Conservation (phyloP, 2,329 filamentous ascomycete species). For the Monilinia fructicola region DNA sequence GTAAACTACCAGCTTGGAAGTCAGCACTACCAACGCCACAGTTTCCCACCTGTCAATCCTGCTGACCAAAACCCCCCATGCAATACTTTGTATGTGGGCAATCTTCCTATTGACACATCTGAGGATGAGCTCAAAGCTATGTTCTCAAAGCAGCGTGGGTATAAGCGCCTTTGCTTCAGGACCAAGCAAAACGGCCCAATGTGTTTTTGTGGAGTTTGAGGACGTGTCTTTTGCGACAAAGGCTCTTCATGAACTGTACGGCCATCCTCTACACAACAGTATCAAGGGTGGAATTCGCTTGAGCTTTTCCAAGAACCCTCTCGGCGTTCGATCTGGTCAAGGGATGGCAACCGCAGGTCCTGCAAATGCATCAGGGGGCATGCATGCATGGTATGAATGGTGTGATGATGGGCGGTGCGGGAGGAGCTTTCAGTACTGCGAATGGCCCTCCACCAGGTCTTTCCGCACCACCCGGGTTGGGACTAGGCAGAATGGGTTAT, state of each 20-base stretch:
- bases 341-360: conserved; percentile 42
- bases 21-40: conserved; percentile 60
- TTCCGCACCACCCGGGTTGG: conserved; percentile 69
- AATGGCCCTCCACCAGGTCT: conserved; percentile 79
- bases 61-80: conserved; percentile 96
- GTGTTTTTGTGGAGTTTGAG: conserved; percentile 99
- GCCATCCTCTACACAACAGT: conserved; percentile 82
- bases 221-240: conserved; percentile 90
- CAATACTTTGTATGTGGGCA: conserved; percentile 98
- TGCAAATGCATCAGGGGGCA: conserved; percentile 45
- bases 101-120: conserved; percentile 85
- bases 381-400: conserved; percentile 60
- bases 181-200: conserved; percentile 95
- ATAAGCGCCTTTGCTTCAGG: conserved; percentile 91
- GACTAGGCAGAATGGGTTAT: conserved; percentile 39
- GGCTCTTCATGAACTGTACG: conserved; percentile 85
- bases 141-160: conserved; percentile 90
- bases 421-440: conserved; percentile 42
- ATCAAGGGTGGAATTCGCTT: conserved; percentile 92
- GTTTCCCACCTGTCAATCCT: conserved; percentile 84
- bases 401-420: conserved; percentile 48
- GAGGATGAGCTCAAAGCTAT: conserved; percentile 94
- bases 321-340: conserved; percentile 84
- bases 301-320: conserved; percentile 95
- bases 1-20: conserved; percentile 57